phyloP scores from a whole-genome alignment of 768 basidiomycete species.

The Mrakia frigida region DNA sequence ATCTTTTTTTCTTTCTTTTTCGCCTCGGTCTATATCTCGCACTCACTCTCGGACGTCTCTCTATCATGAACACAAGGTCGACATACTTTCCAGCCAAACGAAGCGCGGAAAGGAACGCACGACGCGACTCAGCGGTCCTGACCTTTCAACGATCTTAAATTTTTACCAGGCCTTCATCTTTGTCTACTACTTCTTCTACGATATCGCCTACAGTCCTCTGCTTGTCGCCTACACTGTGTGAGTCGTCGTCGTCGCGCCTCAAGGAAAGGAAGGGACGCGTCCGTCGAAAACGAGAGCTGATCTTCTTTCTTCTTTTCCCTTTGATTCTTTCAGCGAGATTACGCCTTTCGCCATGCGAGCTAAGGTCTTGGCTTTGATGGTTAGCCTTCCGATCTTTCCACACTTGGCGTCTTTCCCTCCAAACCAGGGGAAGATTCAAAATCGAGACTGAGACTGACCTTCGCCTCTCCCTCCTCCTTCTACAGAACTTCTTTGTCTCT shows the following conservation, averaged over 20 bases:
- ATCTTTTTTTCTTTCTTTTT: neutral
- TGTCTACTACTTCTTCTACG: slow-evolving; percentile 12
- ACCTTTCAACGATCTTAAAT: neutral
- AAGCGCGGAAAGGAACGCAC: too few species aligned
- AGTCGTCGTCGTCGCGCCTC: slow-evolving; percentile 43
- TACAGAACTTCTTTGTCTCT: slow-evolving; percentile 50
- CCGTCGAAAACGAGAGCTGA: too few species aligned
- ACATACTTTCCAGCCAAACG: too few species aligned
- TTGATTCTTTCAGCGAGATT: neutral
- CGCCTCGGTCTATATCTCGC: neutral
- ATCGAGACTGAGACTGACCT: too few species aligned
- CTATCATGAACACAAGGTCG: neutral
- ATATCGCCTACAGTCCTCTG: slow-evolving; percentile 69
- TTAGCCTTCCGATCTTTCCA: neutral
- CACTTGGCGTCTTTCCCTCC: too few species aligned
- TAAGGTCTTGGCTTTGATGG: slow-evolving; percentile 11
- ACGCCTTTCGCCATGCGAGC: slow-evolving; percentile 2
- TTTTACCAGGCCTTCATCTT: neutral
- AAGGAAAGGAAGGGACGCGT: slow-evolving; percentile 50
- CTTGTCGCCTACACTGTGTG: slow-evolving; percentile 73
- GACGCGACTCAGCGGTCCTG: neutral
- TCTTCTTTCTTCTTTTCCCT: neutral
- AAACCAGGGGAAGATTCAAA: too few species aligned
- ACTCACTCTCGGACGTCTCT: neutral
- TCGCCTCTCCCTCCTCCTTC: neutral